Conservation (phyloP, 1,139 yeast genomes). For the Yamadazyma aaseri region DNA sequence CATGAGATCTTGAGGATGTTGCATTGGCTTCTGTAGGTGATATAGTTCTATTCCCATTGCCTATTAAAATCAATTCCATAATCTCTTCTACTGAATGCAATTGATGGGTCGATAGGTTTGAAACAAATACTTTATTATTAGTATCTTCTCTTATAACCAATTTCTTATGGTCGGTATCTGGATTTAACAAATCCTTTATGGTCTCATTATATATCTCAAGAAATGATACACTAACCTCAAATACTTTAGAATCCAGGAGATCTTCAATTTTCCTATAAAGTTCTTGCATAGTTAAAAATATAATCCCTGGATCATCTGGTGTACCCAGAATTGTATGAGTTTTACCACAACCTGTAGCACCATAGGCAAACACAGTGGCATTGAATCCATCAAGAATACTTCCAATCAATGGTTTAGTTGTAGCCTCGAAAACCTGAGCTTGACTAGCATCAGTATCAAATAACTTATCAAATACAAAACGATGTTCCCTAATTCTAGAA, state of each 20-base stretch:
- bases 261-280: conserved; percentile 61
- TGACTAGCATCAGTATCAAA: conserved; percentile 69
- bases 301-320: conserved; percentile 72
- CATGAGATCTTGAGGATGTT: conserved; percentile 89
- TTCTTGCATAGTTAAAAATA: conserved; percentile 76
- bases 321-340: conserved; percentile 88
- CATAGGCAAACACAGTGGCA: conserved; percentile 68
- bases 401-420: conserved; percentile 72
- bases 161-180: conserved; percentile 43
- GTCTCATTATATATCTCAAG: conserved; percentile 90
- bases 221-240: conserved; percentile 69
- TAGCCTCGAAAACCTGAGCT: conserved; percentile 60
- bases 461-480: conserved; percentile 78
- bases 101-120: conserved; percentile 66
- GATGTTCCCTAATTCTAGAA: conserved; percentile 68
- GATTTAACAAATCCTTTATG: conserved; percentile 71
- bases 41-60: conserved; percentile 74
- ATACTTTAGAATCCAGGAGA: conserved; percentile 50
- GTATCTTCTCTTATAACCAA: conserved; percentile 73
- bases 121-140: conserved; percentile 63
- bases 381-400: conserved; percentile 81
- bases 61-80: conserved; percentile 71
- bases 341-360: conserved; percentile 97
- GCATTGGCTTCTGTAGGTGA: conserved; percentile 92
- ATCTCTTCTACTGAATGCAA: conserved; percentile 73